phyloP scores from a whole-genome alignment of 2,329 filamentous ascomycete genomes.

The Coleophoma eucalyptorum region DNA sequence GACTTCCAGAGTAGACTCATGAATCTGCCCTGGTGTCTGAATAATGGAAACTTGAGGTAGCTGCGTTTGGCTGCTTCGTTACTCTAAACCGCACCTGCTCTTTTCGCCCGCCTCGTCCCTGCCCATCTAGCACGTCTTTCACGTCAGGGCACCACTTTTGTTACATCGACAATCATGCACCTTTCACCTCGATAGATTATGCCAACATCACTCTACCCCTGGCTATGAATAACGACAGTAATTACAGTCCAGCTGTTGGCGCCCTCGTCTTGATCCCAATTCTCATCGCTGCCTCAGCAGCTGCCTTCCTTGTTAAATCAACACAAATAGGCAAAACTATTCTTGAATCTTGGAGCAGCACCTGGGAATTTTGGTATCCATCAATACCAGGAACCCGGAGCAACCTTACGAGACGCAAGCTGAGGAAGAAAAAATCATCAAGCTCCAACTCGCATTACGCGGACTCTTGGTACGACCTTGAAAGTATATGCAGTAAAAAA shows the following conservation, averaged over 20 bases:
- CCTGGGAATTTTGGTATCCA: no score
- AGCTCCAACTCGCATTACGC: neutral
- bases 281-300: constrained; percentile 30
- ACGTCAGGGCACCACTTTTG: neutral
- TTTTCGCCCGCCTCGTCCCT: no score
- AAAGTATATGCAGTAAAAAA: constrained; percentile 25
- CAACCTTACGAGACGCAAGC: neutral
- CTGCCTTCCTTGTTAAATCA: constrained; percentile 26
- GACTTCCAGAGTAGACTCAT: no score
- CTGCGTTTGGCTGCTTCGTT: no score
- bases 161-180: constrained; percentile 1
- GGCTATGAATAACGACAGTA: constrained; percentile 29
- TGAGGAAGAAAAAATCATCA: no score
- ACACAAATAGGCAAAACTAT: constrained; percentile 17
- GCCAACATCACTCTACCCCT: constrained; percentile 22
- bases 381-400: neutral
- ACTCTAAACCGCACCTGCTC: no score
- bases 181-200: constrained; percentile 12
- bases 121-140: no score
- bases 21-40: no score
- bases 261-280: constrained; percentile 43
- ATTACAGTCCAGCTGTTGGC: constrained; percentile 34
- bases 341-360: constrained; percentile 5
- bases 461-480: constrained; percentile 28
- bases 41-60: no score